A percentile compares a stretch with the other conserved stretches of the same genome.
phyloP scores from a whole-genome alignment of 1,284 basidiomycete species.

The Ganoderma lucidum region DNA sequence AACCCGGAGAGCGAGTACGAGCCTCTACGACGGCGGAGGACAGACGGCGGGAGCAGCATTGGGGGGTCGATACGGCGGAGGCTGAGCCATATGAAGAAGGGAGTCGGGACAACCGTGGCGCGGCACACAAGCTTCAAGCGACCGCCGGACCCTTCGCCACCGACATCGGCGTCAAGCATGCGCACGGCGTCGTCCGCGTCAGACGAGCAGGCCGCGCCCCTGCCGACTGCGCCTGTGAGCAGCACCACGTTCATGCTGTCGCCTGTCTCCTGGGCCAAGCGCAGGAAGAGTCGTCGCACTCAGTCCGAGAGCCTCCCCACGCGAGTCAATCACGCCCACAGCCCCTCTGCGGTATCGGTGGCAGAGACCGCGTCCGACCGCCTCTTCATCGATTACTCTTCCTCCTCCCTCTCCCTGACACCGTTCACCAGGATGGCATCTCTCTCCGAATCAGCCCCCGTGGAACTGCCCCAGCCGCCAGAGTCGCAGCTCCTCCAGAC shows the following conservation, averaged over 20 bases:
- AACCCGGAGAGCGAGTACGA: constrained; percentile 18
- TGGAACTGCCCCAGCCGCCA: neutral
- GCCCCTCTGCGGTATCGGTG: constrained; percentile 3
- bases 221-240: constrained; percentile 9
- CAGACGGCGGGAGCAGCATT: constrained; percentile 30
- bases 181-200: constrained; percentile 20
- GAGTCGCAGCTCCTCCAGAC: constrained; percentile 2
- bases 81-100: constrained; percentile 39
- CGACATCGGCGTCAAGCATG: constrained; percentile 18
- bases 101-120: constrained; percentile 35
- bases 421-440: constrained; percentile 25
- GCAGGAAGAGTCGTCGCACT: constrained; percentile 31
- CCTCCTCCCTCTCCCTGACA: constrained; percentile 13
- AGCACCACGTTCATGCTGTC: constrained; percentile 25
- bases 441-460: constrained; percentile 19
- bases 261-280: constrained; percentile 24
- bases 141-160: constrained; percentile 13
- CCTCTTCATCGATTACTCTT: constrained; percentile 14
- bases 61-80: constrained; percentile 40
- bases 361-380: constrained; percentile 5
- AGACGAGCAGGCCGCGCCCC: neutral
- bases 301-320: constrained; percentile 33
- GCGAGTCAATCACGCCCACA: constrained; percentile 25
- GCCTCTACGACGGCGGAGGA: constrained; percentile 24
- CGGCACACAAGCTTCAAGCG: constrained; percentile 37